Conservation (phyloP, 495 filamentous ascomycete genomes). For the Daldinia caldariorum region DNA sequence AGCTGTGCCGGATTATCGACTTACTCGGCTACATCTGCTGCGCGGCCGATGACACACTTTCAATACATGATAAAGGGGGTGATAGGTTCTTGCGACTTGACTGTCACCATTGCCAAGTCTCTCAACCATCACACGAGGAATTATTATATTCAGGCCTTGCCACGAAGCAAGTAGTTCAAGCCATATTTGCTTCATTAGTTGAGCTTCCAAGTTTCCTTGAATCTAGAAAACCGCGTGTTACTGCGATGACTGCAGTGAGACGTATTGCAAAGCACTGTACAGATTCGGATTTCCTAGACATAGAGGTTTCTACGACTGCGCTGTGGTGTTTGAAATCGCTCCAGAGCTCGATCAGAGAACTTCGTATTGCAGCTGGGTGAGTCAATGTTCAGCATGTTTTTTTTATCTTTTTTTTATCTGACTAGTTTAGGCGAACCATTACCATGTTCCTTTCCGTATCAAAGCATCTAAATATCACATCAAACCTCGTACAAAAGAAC, state of each 20-base stretch:
- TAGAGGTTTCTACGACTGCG: constrained; percentile 71
- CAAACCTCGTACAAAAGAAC: constrained; percentile 65
- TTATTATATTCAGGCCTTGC: constrained; percentile 8
- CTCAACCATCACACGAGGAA: neutral
- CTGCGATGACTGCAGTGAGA: constrained; percentile 75
- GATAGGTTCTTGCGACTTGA: constrained; percentile 14
- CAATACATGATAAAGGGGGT: constrained; percentile 13
- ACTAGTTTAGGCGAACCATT: constrained; percentile 66
- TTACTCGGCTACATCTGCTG: constrained; percentile 51
- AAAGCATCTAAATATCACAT: constrained; percentile 53
- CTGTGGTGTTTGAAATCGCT: constrained; percentile 84
- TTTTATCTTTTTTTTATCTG: constrained; percentile 41
- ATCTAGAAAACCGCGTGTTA: constrained; percentile 69
- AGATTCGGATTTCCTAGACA: constrained; percentile 65
- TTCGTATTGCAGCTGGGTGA: constrained; percentile 82
- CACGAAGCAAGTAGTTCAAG: constrained; percentile 51
- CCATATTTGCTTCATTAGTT: constrained; percentile 66
- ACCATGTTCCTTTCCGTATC: constrained; percentile 69
- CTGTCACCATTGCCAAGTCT: constrained; percentile 33
- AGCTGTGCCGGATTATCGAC: constrained; percentile 50
- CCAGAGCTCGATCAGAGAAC: constrained; percentile 82
- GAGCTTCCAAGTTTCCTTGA: constrained; percentile 66
- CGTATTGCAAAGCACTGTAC: constrained; percentile 72
- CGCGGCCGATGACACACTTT: constrained; percentile 49
- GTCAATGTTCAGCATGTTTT: constrained; percentile 16